A percentile compares a stretch with the other conserved stretches of the same genome.
These are phyloP conservation scores for Plantago major DNA, from an alignment of 257 asterid genomes.

Conservation along the genomic window DNA sequence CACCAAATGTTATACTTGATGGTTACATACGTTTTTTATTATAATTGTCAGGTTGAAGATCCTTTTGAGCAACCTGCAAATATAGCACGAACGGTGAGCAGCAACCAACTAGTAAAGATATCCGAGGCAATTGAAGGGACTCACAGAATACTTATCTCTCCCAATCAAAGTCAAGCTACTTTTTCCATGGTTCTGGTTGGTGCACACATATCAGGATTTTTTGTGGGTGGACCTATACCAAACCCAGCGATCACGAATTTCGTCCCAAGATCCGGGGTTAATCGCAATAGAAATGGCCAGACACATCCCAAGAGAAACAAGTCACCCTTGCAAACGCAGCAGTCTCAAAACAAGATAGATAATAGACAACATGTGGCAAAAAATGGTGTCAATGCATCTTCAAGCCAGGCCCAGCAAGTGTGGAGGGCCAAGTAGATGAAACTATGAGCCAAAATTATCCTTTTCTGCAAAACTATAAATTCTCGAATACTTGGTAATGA, in stretches of 20 bases:
- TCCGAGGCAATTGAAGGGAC: constrained; percentile 50
- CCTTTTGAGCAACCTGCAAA: constrained; percentile 93
- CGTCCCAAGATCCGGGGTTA: constrained; percentile 10
- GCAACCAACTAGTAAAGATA: constrained; percentile 46
- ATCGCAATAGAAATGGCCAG: constrained; percentile 29
- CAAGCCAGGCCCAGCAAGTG: constrained; percentile 40
- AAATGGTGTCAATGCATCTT: constrained; percentile 31
- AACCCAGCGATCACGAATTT: constrained; percentile 21
- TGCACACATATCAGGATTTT: constrained; percentile 34
- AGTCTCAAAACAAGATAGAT: constrained; percentile 22
- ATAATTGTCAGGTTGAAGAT: too few species aligned
- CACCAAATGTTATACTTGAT: too few species aligned
- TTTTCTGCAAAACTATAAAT: too few species aligned
- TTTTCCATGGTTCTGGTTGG: constrained; percentile 44
- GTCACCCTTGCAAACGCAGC: constrained; percentile 22
- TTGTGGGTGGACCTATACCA: constrained; percentile 27
- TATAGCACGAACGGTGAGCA: constrained; percentile 68
- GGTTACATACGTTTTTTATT: too few species aligned
- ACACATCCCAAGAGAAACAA: constrained; percentile 27
- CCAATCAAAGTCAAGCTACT: constrained; percentile 32
- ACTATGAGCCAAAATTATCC: too few species aligned
- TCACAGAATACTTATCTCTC: constrained; percentile 33
- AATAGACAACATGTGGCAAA: constrained; percentile 18
- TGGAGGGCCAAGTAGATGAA: constrained; percentile 44
- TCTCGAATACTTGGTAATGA: too few species aligned